Evolutionary conservation across 768 basidiomycete genomes (phyloP), one percentile per base, ranked within the genome.

Genomic region (Asterophora parasitica): DNA sequence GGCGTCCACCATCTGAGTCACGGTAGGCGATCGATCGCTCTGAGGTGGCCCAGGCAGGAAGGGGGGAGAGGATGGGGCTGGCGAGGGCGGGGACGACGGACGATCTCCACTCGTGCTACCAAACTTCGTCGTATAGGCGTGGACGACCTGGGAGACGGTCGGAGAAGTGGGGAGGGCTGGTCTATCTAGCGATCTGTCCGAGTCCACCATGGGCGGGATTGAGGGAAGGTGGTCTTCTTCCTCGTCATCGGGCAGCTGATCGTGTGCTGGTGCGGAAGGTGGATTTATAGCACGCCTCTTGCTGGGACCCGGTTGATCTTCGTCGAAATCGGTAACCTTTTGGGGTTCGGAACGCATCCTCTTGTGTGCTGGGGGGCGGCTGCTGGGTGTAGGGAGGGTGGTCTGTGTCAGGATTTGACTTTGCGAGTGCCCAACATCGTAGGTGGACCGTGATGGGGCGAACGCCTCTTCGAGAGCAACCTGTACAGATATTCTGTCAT

Each of bases 381-480:
- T 39, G 12, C 37, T 26, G 10, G 36, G 7, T n/a, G 43, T 52
- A 2, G 62, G 43, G 35, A 58, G 60, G 2, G 53, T 52, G 26
- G 58, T 59, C 34, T 68, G 62, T 0, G 48, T 54, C 50, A 50
- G 39, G 0, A 39, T 40, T 26, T 57, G 61, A 10, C 41, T 36
- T 27, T 59, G 55, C 13, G 61, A 61, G 33, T 45, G 11, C 2
- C 54, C 61, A 17, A 92, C 69, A 28, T 82, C 76, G 55, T 76
- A 96, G 0, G 86, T 89, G 0, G 88, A 83, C n/a, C 90, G 72
- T 0, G 81, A 71, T 0, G 83, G 74, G 1, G 82, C 76, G 61
- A 88, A 95, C 13, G 75, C 58, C 5, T 70, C 65, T 58, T 93
- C 88, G 10, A 95, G 71, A 0, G 81, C 77, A 8, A 60, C 60